Base-by-base conservation (phyloP, 352 stramenopile species). In the Pythium dissotocum region DNA sequence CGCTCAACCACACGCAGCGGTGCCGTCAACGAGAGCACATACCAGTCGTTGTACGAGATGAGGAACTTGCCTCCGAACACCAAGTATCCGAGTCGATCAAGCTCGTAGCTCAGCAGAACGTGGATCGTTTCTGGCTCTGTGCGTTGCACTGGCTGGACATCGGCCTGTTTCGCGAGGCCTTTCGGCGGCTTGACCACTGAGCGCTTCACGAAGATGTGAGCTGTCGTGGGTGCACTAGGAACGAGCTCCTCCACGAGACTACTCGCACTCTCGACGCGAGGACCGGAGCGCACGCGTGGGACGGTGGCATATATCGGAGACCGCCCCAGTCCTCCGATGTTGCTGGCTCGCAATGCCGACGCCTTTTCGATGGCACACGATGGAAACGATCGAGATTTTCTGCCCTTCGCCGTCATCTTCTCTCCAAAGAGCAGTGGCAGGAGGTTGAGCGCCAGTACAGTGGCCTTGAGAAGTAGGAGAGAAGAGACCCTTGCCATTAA, bases 401-500 rank as follows among this genome's bases (percentile, higher is more conserved):
- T 55, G 12, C 54, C 54, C 5, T 59, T 30, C 56, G 36, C 52
- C 9, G 46, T 49, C 72, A 73, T 52, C 58, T 61, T 35, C 33
- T 71, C 44, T 33, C 36, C 55, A 1, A 70, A 5, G 10, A 79
- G 6, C 13, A 82, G 5, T 2, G 69, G 64, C 0, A 77, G 21
- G 4, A 78, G 52, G 36, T 76, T 82, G 16, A 77, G 12, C 0
- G n/a, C 55, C 2, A 82, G 38, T 6, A 82, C 44, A 0, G 24
- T 51, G 1, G 78, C 13, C 52, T 83, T 83, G 13, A 61, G 48
- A 14, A 44, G 14, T 28, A 77, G 77, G 0, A 83, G 53, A 1
- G 65, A 5, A 0, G 33, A 10, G 0, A 71, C 21, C 21, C 7
- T 73, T 78, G 10, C 73, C 76, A 53, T 78, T 76, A 33, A 78